These are phyloP conservation scores for Fusarium bulbicola DNA, from an alignment of 2,329 filamentous ascomycete species.

Conservation along the genomic window DNA sequence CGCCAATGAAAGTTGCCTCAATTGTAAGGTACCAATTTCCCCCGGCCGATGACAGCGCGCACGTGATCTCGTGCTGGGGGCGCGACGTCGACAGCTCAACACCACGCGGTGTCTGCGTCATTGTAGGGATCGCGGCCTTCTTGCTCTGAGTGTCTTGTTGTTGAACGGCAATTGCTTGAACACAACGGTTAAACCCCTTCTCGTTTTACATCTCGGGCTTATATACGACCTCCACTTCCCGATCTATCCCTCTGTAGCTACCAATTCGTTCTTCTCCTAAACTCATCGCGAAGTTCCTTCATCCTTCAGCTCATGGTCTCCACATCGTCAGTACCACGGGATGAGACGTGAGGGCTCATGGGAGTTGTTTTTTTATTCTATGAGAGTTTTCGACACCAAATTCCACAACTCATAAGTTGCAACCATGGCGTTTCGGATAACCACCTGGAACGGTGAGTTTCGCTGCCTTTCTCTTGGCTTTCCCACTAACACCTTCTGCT, in stretches of 20 bases:
- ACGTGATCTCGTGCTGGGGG: slow-evolving; percentile 45
- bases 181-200: not conserved
- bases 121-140: slow-evolving; percentile 19
- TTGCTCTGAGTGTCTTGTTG: not conserved
- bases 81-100: slow-evolving; percentile 27
- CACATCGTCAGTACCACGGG: not conserved
- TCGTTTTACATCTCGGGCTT: not conserved
- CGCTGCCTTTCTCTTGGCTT: not conserved
- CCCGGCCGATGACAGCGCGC: not conserved
- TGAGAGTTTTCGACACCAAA: not conserved
- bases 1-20: slow-evolving; percentile 45
- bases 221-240: accelerated
- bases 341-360: not conserved
- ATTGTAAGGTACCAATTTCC: slow-evolving; percentile 41
- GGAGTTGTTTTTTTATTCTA: not conserved
- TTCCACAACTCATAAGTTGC: not conserved
- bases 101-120: slow-evolving; percentile 30
- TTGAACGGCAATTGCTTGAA: not conserved
- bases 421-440: slow-evolving; percentile 80
- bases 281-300: not conserved
- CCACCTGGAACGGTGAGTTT: slow-evolving; percentile 81
- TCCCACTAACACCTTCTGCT: slow-evolving; percentile 4
- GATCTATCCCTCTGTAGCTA: no score
- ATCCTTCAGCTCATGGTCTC: slow-evolving; percentile 6
- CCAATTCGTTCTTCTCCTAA: not conserved